A percentile compares a stretch with the other conserved stretches of the same genome.
phyloP scores from a whole-genome alignment of 2,329 filamentous ascomycete species.

The Diaporthe citriasiana region DNA sequence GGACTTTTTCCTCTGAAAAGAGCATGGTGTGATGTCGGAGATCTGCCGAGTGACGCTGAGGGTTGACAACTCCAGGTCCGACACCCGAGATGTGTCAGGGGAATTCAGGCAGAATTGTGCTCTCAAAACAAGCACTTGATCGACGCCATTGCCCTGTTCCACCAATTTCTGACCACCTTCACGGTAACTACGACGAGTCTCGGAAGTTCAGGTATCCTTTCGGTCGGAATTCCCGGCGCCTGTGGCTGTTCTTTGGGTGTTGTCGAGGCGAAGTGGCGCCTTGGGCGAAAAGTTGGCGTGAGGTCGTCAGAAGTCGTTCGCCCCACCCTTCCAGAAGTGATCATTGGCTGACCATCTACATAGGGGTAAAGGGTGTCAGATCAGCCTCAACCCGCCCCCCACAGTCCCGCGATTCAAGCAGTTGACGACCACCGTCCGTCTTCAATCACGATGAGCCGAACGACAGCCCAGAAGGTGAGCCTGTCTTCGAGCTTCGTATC shows the following conservation, averaged over 20 bases:
- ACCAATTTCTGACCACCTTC: not conserved
- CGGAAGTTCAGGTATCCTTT: not conserved
- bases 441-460: not conserved
- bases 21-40: constrained; percentile 6
- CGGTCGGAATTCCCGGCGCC: not conserved
- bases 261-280: not conserved
- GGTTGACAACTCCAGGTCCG: not conserved
- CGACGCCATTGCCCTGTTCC: constrained; percentile 23
- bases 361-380: not conserved
- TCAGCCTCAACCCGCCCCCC: constrained; percentile 12
- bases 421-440: not conserved
- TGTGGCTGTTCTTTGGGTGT: not conserved
- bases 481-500: not conserved
- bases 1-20: not conserved
- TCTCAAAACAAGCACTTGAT: constrained; percentile 31
- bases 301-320: not conserved
- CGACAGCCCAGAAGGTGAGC: not conserved
- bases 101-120: constrained; percentile 36
- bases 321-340: not conserved
- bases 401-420: constrained; percentile 24
- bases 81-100: constrained; percentile 26
- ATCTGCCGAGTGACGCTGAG: not conserved
- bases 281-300: not conserved
- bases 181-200: not conserved
- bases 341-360: not conserved